These are phyloP conservation scores for Monilinia polystroma DNA, from an alignment of 2,329 filamentous ascomycete species.

Conservation along the genomic window DNA sequence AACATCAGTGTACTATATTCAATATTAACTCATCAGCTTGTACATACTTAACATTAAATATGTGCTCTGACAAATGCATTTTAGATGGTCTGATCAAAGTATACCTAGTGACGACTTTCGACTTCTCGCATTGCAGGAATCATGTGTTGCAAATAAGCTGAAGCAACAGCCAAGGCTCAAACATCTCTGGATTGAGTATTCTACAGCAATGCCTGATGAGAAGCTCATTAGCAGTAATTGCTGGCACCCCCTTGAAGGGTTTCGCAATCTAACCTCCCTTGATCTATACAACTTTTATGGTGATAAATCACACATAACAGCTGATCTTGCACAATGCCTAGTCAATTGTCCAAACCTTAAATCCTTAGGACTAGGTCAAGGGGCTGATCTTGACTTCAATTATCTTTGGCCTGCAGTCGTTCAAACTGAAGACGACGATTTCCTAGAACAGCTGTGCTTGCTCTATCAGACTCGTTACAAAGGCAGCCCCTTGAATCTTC, in stretches of 20 bases:
- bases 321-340: not conserved
- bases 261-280: not conserved
- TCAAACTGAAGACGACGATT: not conserved
- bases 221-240: not conserved
- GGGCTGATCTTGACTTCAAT: not conserved
- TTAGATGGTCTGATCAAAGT: not conserved
- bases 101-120: not conserved
- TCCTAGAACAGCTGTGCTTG: not conserved
- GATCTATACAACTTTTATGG: conserved; percentile 1
- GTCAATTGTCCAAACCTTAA: not conserved
- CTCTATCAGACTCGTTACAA: not conserved
- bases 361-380: not conserved
- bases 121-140: not conserved
- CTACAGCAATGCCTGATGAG: too few relatives aligned
- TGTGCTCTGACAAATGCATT: not conserved
- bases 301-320: not conserved
- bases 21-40: too few relatives aligned
- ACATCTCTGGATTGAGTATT: not conserved
- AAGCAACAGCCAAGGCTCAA: not conserved
- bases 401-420: not conserved
- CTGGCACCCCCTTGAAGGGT: not conserved
- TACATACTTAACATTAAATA: too few relatives aligned
- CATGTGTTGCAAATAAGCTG: not conserved
- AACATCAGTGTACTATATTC: too few relatives aligned
- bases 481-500: not conserved